Base-by-base conservation (phyloP, 148 eudicot genomes). In the Arctostaphylos glauca region DNA sequence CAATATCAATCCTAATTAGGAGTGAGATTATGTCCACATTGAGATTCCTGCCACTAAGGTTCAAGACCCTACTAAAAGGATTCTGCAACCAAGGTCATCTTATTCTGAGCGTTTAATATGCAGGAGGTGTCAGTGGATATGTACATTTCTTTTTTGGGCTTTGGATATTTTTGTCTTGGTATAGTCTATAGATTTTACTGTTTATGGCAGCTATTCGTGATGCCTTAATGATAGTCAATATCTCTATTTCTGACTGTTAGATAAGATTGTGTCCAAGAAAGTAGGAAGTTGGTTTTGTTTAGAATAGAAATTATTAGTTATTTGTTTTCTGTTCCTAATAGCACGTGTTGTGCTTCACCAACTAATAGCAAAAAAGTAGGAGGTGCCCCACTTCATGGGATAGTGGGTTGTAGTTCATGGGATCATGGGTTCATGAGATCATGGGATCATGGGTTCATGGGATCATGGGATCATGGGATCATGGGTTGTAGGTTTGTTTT, bases 161-260 rank as follows among this genome's bases (percentile, higher is more conserved):
- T 66, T 3, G 53, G 76, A 73, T 18, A 19, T 44, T 73, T 73
- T 46, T 10, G 3, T 70, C 74, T 70, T 73, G 23, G 23, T 46
- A 23, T 73, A 73, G 76, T 19, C 9, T 5, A 3, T 46, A 44
- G 15, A 2, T 46, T 44, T 73, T 19, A 46, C 76, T 15, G 74
- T n/a, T 41, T 2, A n/a, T 10, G 5, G 6, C 60, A 50, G 47
- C 14, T 64, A 66, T 66, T 66, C 23, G 56, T 78, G 44, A 67
- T 16, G 41, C 47, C 16, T 84, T 68, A 13, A 21, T 80, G 76
- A 19, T 81, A 46, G 60, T 75, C 54, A 74, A 66, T 41, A 13
- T 77, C 78, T 55, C 25, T 19, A 21, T 54, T 38, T 47, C 41
- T 72, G 14, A n/a, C n/a, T n/a, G n/a, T n/a, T n/a, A n/a, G n/a